Evolutionary conservation across 2,329 filamentous ascomycete genomes (phyloP), one percentile per base, ranked within the genome.

Genomic region (Thelonectria rubi): DNA sequence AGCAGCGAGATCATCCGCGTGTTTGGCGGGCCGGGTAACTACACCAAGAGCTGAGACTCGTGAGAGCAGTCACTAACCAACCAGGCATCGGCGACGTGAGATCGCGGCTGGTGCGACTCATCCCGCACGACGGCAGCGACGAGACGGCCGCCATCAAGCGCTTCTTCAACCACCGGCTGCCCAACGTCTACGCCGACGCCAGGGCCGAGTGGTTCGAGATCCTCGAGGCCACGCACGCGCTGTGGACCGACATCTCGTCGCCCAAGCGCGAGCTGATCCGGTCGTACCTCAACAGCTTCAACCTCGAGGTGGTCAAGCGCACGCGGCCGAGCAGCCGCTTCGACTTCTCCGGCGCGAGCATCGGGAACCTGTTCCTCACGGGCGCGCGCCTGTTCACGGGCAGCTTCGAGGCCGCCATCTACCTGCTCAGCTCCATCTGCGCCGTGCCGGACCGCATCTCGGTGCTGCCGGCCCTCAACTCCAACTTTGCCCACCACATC

Each of bases 401-500:
- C 32, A 94, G 91, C 60, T 94, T 98, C 67, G 95, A 98, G 76
- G 91, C 91, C 7, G 92, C 93, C 43, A 95, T 98, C 64, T 97
- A 97, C 74, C 86, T 98, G 2, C 84, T 98, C 5, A 91, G 91
- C 52, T 91, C 90, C 69, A 92, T 97, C 65, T 97, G 94, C 72
- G 88, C 87, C n/a, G 91, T 98, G 1, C 91, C 93, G 0, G 84
- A 87, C 11, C 84, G 88, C 53, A 88, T 95, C 6, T 85, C 88
- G 0, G 93, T 97, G 0, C 87, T 98, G 15, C 95, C 94, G 0
- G 93, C 92, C 4, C 92, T 98, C 69, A 97, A 97, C 80, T 93
- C 91, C 65, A 98, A 97, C 76, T 97, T 97, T 80, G 92, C 92
- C 0, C 92, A 97, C 72, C 94, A 98, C 77, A 98, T 98, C 68